Evolutionary conservation across 1,284 basidiomycete genomes (phyloP).

Genomic region (Malassezia yamatoensis): DNA sequence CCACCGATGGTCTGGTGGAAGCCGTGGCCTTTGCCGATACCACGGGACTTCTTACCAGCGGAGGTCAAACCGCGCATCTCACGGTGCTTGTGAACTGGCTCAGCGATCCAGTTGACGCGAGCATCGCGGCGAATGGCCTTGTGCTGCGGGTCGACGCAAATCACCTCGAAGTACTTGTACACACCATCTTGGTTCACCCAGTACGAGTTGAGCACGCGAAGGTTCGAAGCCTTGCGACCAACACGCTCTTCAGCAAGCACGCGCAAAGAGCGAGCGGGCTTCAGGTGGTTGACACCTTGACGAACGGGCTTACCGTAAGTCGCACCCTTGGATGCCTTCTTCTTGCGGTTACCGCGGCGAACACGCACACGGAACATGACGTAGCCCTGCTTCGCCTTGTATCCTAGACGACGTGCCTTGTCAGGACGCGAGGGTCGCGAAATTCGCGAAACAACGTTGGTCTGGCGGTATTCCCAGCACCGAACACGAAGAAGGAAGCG

Average conservation of each 20-base stretch:
- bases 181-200: constrained; percentile 99
- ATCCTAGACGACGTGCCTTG: constrained; percentile 95
- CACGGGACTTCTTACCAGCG: constrained; percentile 68
- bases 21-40: constrained; percentile 75
- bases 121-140: constrained; percentile 86
- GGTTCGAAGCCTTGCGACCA: constrained; percentile 86
- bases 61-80: constrained; percentile 95
- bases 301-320: constrained; percentile 98
- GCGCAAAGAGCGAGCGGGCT: constrained; percentile 87
- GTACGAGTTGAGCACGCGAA: constrained; percentile 87
- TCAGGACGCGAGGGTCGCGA: constrained; percentile 95
- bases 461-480: constrained; percentile 85
- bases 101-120: constrained; percentile 97
- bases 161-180: constrained; percentile 99
- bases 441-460: constrained; percentile 95
- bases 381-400: constrained; percentile 99
- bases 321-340: constrained; percentile 89
- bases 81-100: constrained; percentile 96
- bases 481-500: constrained; percentile 96
- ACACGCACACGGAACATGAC: constrained; percentile 96
- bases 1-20: constrained; percentile 71
- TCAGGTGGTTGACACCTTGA: constrained; percentile 99
- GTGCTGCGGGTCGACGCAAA: constrained; percentile 87
- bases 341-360: constrained; percentile 97
- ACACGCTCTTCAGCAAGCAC: constrained; percentile 97